Evolutionary conservation across 2,329 filamentous ascomycete species (phyloP).

Genomic region (Trichoderma arundinaceum): DNA sequence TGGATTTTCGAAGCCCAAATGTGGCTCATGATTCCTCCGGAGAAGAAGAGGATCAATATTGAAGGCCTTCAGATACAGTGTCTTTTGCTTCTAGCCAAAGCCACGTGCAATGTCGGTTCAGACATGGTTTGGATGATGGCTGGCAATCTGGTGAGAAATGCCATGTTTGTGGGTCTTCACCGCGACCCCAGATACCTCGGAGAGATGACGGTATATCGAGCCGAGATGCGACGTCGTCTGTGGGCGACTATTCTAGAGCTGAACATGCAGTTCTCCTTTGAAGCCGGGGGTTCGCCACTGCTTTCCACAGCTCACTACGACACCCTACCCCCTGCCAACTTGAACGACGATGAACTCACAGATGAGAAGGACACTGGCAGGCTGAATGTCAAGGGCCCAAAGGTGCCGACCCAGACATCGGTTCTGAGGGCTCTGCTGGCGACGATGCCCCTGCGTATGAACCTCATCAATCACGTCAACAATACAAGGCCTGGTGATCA

Average conservation of each 20-base stretch:
- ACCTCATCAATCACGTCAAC: constrained; percentile 54
- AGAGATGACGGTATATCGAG: constrained; percentile 53
- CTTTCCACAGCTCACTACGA: constrained; percentile 56
- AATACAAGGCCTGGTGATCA: constrained; percentile 50
- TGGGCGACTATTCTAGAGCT: constrained; percentile 64
- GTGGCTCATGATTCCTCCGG: constrained; percentile 54
- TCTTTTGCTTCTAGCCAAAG: constrained; percentile 56
- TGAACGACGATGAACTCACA: constrained; percentile 58
- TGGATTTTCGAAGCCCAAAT: constrained; percentile 61
- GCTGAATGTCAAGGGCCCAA: constrained; percentile 23
- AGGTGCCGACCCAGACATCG: constrained; percentile 52
- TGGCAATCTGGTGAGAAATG: constrained; percentile 57
- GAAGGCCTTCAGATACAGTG: constrained; percentile 58
- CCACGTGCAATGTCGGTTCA: constrained; percentile 53
- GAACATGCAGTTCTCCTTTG: constrained; percentile 57
- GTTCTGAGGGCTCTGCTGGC: constrained; percentile 54
- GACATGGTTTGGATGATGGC: constrained; percentile 60
- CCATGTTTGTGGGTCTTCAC: constrained; percentile 64
- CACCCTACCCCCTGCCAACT: constrained; percentile 55
- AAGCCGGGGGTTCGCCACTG: constrained; percentile 57
- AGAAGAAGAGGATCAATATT: constrained; percentile 57
- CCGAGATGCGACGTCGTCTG: constrained; percentile 61
- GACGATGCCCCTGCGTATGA: constrained; percentile 52
- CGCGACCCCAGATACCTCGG: constrained; percentile 59
- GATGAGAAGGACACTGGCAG: constrained; percentile 44